A percentile compares a stretch with the other conserved stretches of the same genome.
Conservation (phyloP, 176 grass and related monocot genomes). For the Ensete glaucum region DNA sequence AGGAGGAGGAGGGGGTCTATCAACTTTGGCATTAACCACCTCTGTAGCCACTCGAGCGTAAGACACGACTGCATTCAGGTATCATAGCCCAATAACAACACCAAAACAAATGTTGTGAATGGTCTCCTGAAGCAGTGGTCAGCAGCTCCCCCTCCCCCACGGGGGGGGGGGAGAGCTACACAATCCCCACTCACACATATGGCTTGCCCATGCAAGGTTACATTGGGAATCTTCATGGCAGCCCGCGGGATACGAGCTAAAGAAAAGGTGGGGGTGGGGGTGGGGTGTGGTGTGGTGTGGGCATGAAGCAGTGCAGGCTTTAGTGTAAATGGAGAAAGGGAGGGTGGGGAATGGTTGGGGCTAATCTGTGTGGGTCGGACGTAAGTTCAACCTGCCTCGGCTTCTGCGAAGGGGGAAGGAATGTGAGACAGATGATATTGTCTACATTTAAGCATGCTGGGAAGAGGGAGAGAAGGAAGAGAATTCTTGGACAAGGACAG, state of each 20-base stretch:
- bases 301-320: slow-evolving; percentile 21
- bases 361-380: background rate
- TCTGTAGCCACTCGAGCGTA: background rate
- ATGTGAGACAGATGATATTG: background rate
- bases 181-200: too few relatives aligned
- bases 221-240: too few relatives aligned
- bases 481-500: slow-evolving; percentile 8
- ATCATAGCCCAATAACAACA: slow-evolving; percentile 24
- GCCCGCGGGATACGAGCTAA: too few relatives aligned
- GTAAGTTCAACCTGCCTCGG: slow-evolving; percentile 17
- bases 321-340: slow-evolving; percentile 44
- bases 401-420: background rate
- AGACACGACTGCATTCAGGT: background rate
- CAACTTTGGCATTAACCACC: background rate
- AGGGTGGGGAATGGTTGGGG: background rate
- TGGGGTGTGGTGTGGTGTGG: background rate
- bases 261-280: background rate
- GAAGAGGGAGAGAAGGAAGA: slow-evolving; percentile 11
- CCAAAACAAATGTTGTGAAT: background rate
- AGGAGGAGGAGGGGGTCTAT: background rate
- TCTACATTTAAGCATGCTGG: background rate
- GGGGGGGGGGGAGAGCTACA: background rate
- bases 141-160: too few relatives aligned
- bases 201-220: too few relatives aligned
- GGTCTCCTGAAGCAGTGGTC: background rate